phyloP scores from a whole-genome alignment of 177 flowering plant genomes.

The Tripterygium wilfordii region DNA sequence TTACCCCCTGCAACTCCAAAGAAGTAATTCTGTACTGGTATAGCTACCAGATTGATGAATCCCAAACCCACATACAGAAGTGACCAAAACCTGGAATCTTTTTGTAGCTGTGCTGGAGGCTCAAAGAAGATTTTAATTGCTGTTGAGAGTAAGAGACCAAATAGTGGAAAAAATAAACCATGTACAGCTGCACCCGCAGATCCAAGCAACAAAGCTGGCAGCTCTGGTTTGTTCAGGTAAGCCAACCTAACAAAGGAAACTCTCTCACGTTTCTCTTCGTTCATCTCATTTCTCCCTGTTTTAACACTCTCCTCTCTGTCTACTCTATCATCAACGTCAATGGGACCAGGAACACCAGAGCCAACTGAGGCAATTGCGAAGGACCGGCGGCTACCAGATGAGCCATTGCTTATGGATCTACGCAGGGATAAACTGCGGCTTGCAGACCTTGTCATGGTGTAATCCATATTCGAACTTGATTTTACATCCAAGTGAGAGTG shows the following conservation, averaged over 20 bases:
- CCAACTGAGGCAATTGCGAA: conserved; percentile 11
- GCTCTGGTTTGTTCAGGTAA: conserved; percentile 56
- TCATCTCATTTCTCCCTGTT: neutral
- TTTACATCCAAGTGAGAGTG: conserved; percentile 8
- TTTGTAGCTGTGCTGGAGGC: conserved; percentile 30
- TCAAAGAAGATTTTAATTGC: conserved; percentile 48
- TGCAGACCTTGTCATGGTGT: conserved; percentile 11
- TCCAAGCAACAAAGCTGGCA: conserved; percentile 49
- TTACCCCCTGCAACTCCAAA: conserved; percentile 73
- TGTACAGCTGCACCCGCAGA: conserved; percentile 41
- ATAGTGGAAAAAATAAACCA: conserved; percentile 48
- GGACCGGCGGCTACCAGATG: conserved; percentile 32
- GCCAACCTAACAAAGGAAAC: conserved; percentile 42
- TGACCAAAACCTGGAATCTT: conserved; percentile 53
- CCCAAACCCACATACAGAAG: conserved; percentile 40
- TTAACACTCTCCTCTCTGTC: conserved; percentile 1
- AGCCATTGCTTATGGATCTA: conserved; percentile 30
- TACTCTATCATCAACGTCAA: conserved; percentile 15
- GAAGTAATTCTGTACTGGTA: conserved; percentile 46
- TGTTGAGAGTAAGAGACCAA: conserved; percentile 47
- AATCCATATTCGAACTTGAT: conserved; percentile 10
- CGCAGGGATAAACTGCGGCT: conserved; percentile 25
- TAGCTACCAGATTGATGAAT: conserved; percentile 10
- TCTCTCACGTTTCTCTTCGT: conserved; percentile 8
- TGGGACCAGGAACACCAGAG: conserved; percentile 21